These are phyloP conservation scores for Backusella macrospora DNA, from an alignment of 192 early-diverging fungal species.

Conservation along the genomic window DNA sequence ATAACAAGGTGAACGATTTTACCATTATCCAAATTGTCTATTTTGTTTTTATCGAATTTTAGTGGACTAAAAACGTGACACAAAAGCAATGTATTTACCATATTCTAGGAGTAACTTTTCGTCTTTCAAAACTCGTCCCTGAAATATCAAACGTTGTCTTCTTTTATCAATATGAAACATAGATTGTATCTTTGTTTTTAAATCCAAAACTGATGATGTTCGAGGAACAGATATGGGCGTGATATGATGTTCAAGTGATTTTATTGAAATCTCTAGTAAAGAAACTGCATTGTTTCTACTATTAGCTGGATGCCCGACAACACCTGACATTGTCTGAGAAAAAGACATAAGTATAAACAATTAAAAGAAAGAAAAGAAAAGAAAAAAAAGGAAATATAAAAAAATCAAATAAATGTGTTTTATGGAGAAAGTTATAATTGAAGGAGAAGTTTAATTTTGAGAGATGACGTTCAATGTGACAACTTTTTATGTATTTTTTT, in stretches of 20 bases:
- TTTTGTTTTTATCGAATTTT: not conserved
- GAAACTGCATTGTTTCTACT: not conserved
- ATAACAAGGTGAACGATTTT: conserved; percentile 6
- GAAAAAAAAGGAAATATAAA: not conserved
- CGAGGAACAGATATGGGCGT: conserved; percentile 4
- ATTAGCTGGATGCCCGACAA: not conserved
- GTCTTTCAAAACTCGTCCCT: conserved; percentile 4
- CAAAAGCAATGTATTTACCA: not conserved
- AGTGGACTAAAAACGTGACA: not conserved
- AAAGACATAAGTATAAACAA: not conserved
- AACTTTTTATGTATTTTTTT: not conserved
- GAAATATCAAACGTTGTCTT: conserved; percentile 9
- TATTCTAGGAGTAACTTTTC: conserved; percentile 7
- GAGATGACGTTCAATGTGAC: conserved; percentile 9
- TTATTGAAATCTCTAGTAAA: not conserved
- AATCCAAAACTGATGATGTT: not conserved
- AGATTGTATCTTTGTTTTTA: conserved; percentile 7
- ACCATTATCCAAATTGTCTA: conserved; percentile 3
- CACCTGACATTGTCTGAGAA: conserved; percentile 11
- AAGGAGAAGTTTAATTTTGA: conserved; percentile 8
- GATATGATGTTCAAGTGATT: not conserved
- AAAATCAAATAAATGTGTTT: not conserved
- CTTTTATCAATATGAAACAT: conserved; percentile 7
- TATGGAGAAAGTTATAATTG: not conserved
- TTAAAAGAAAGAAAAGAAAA: not conserved